Conservation (phyloP, 371 early-diverging fungal species). For the Zychaea mexicana region DNA sequence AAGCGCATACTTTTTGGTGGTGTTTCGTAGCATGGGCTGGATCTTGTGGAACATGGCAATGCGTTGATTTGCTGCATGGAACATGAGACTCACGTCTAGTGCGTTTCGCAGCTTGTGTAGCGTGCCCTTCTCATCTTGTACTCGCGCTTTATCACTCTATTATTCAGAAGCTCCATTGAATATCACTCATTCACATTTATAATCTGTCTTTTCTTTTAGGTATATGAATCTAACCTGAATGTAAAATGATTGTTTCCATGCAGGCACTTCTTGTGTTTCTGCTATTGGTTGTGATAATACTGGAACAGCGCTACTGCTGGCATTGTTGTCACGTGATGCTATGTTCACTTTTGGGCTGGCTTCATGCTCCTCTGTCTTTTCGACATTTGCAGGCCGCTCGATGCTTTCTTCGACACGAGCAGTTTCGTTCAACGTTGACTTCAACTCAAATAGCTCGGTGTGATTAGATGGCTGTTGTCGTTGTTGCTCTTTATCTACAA, state of each 20-base stretch:
- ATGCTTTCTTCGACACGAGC: not conserved
- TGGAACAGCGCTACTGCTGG: not conserved
- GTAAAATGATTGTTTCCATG: not conserved
- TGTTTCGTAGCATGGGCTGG: slow-evolving; percentile 32
- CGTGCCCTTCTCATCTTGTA: slow-evolving; percentile 27
- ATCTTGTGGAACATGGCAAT: slow-evolving; percentile 42
- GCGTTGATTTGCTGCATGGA: slow-evolving; percentile 33
- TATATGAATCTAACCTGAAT: not conserved
- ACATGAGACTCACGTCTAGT: slow-evolving; percentile 38
- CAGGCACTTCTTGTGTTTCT: not conserved
- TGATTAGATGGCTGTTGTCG: too few species aligned
- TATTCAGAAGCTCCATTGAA: too few species aligned
- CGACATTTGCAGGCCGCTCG: not conserved
- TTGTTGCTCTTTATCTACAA: too few species aligned
- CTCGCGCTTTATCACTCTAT: slow-evolving; percentile 31
- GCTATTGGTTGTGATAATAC: not conserved
- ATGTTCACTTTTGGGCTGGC: not conserved
- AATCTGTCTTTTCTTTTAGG: not conserved
- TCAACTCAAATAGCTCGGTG: too few species aligned
- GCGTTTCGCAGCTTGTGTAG: slow-evolving; percentile 30
- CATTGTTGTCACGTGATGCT: not conserved
- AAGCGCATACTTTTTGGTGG: slow-evolving; percentile 23
- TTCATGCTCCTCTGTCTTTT: not conserved
- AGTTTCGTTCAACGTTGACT: not conserved
- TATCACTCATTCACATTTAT: not conserved